phyloP scores from a whole-genome alignment of 768 basidiomycete genomes.

The Russula foetens region DNA sequence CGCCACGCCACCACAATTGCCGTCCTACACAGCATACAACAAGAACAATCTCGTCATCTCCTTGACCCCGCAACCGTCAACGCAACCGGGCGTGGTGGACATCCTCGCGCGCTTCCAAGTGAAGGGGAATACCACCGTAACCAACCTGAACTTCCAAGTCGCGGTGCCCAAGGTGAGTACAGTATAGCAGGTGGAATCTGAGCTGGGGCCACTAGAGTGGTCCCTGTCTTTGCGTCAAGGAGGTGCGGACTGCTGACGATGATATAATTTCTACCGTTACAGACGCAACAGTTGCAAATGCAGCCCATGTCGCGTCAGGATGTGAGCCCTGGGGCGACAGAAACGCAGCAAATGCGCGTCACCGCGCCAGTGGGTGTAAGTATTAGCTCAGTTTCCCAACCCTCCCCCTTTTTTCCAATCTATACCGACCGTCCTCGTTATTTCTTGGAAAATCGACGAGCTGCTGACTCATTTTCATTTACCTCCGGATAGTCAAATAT shows the following conservation, averaged over 20 bases:
- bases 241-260: too few relatives aligned
- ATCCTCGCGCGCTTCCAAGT: conserved; percentile 85
- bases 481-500: conserved; percentile 52
- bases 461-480: background rate
- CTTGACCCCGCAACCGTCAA: conserved; percentile 75
- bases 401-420: background rate
- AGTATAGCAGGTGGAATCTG: background rate
- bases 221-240: too few relatives aligned
- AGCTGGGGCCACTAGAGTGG: too few relatives aligned
- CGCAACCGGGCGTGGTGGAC: conserved; percentile 84
- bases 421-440: background rate
- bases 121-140: conserved; percentile 41
- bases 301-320: conserved; percentile 88
- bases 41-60: conserved; percentile 86
- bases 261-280: background rate
- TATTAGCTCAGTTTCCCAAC: conserved; percentile 16
- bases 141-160: conserved; percentile 86
- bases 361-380: conserved; percentile 81
- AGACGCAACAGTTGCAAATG: conserved; percentile 98
- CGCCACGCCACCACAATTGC: conserved; percentile 43
- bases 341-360: conserved; percentile 95
- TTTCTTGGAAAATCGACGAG: background rate
- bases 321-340: conserved; percentile 66
- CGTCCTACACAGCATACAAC: conserved; percentile 83
- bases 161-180: conserved; percentile 83